Base-by-base conservation (phyloP, 768 basidiomycete genomes). In the Tulasnella sp. region DNA sequence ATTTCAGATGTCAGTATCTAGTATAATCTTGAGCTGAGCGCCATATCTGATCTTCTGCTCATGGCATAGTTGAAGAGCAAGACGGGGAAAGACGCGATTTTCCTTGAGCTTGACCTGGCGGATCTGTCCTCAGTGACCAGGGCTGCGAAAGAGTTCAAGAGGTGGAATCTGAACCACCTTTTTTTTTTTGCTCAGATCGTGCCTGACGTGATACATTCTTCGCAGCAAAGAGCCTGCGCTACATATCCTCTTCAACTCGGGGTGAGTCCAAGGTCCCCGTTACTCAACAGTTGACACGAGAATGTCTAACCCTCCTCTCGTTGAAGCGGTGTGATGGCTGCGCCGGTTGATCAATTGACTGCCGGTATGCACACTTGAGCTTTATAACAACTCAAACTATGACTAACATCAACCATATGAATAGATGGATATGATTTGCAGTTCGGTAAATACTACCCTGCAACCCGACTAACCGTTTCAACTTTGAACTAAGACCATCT, bases 91-190 rank as follows among this genome's bases (percentile, higher is more conserved):
- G 54, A 54, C 5, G 49, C 51, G 9, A 45, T 64, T 38, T 63
- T 62, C 26, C 58, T 66, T 1, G 13, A 64, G 51, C 53, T 64
- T 5, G 65, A 67, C 29, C 48, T 67, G 13, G 52, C 61, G 17
- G 45, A 47, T 50, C 38, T 63, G 3, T 49, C 8, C n/a, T 29
- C 41, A 21, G 51, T 63, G 2, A 58, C 56, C 19, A 24, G 44
- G 19, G 59, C 66, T 2, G 65, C 65, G 7, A 51, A 55, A 17
- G 58, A 62, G 23, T 62, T 64, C 52, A 32, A 61, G 42, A 54
- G 51, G 59, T 54, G 24, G 26, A 42, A 5, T 38, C 34, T 38
- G 15, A 19, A 10, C 5, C n/a, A 7, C 4, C 10, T 13, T 43
- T 3, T 21, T 29, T 26, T 42, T 42, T 43, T 7, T n/a, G n/a